These are phyloP conservation scores for Coemansia sp. DNA, from an alignment of 192 early-diverging fungal genomes.

Conservation along the genomic window DNA sequence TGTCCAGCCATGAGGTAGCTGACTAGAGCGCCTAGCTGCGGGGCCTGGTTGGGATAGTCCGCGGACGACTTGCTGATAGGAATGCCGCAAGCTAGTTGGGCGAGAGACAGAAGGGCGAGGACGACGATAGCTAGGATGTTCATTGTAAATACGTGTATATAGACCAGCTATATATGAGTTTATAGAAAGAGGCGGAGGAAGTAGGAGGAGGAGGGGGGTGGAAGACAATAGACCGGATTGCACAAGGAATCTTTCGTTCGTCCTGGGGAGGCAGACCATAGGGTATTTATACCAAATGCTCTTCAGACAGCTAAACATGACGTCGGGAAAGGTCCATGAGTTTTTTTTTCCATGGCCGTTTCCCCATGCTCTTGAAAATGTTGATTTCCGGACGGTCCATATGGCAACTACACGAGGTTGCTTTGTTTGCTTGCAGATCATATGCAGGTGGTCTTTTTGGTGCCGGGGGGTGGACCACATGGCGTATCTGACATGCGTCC, in stretches of 20 bases:
- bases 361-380: too few relatives aligned
- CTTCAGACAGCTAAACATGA: too few relatives aligned
- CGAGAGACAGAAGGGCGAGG: not conserved
- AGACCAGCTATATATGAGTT: constrained; percentile 51
- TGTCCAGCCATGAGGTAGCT: constrained; percentile 1
- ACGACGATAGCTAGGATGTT: not conserved
- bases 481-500: not conserved
- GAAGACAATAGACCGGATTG: constrained; percentile 3
- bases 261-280: not conserved
- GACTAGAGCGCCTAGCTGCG: not conserved
- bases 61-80: too few relatives aligned
- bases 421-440: not conserved
- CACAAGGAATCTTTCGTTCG: not conserved
- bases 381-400: too few relatives aligned
- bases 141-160: constrained; percentile 10
- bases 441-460: not conserved
- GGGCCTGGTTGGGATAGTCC: too few relatives aligned
- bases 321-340: too few relatives aligned
- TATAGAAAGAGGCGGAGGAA: too few relatives aligned
- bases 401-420: too few relatives aligned
- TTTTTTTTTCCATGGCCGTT: too few relatives aligned
- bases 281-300: too few relatives aligned
- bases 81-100: not conserved
- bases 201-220: not conserved
- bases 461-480: too few relatives aligned